Base-by-base conservation (phyloP, 2,329 filamentous ascomycete genomes). In the Fusarium sp. region DNA sequence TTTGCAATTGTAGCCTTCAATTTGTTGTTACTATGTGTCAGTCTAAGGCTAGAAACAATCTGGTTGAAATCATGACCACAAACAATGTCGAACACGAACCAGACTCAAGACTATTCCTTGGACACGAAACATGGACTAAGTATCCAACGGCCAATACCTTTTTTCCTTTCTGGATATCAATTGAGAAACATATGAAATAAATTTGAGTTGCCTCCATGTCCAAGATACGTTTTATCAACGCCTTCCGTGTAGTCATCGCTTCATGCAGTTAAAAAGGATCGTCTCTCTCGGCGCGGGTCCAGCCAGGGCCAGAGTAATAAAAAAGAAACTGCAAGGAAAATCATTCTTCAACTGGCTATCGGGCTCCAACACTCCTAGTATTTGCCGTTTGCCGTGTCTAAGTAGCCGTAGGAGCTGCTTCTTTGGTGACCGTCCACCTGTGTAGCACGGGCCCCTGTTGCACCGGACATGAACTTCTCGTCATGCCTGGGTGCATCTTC, bases 361-460 rank as follows among this genome's bases (percentile, higher is more conserved):
- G 60, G 60, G 55, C 72, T 72, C 60, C 72, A 72, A 55, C 56
- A 67, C 58, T 71, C 65, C 73, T 77, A 77, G 58, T 75, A 68
- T 64, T 77, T 77, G 58, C 59, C 75, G 60, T 63, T 69, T 64
- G 66, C 57, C 48, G 75, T 66, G 52, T 81, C 80, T 44, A 83
- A 73, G 38, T 80, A 78, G 35, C 81, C 80, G 51, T 82, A 78
- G 33, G 80, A 80, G 75, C 80, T 82, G 55, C 69, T 74, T 73
- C 80, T 78, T 73, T 79, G 79, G 49, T 82, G 78, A 18, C 73
- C 70, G 18, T 74, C 69, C 16, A 76, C 76, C 63, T 79, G 71
- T 63, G 74, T 73, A 49, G 76, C 49, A 42, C 69, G 70, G 38
- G 73, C 76, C 37, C 72, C 76, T 45, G 66, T 67, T 44, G 70